Evolutionary conservation across 768 basidiomycete species (phyloP).

Genomic region (Rhodotorula babjevae): DNA sequence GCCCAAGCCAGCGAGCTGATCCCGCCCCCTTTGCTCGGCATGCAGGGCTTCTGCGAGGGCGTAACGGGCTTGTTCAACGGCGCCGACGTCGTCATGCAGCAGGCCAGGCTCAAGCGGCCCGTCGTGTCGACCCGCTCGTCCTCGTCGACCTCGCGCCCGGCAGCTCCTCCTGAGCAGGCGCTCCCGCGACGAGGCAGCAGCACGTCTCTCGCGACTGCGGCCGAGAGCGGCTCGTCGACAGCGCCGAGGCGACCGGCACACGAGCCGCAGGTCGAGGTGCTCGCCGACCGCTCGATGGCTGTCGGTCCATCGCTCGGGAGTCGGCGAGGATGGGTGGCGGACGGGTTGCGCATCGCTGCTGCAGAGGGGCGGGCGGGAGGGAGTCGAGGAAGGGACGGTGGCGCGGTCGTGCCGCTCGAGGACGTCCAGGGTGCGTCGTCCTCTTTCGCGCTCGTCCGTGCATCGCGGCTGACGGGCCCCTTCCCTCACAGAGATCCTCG

Average conservation of each 20-base stretch:
- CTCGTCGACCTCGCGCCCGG: neutral
- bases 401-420: too few species aligned
- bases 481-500: neutral
- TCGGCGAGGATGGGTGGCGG: neutral
- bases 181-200: neutral
- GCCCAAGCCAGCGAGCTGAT: too few species aligned
- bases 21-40: too few species aligned
- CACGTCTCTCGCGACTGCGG: neutral
- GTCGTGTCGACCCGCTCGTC: constrained; percentile 55
- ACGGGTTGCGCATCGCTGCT: neutral
- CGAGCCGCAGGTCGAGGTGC: neutral
- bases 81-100: constrained; percentile 61
- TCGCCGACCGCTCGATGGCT: neutral
- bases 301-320: neutral
- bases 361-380: neutral
- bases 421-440: neutral
- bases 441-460: neutral
- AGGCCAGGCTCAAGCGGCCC: constrained; percentile 68
- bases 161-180: neutral
- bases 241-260: neutral
- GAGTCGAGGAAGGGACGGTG: too few species aligned
- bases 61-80: constrained; percentile 72
- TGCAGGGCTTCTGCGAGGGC: constrained; percentile 77
- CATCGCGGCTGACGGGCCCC: neutral
- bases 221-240: neutral